Base-by-base conservation (phyloP, 2,329 filamentous ascomycete species). In the Bipolaris bicolor region DNA sequence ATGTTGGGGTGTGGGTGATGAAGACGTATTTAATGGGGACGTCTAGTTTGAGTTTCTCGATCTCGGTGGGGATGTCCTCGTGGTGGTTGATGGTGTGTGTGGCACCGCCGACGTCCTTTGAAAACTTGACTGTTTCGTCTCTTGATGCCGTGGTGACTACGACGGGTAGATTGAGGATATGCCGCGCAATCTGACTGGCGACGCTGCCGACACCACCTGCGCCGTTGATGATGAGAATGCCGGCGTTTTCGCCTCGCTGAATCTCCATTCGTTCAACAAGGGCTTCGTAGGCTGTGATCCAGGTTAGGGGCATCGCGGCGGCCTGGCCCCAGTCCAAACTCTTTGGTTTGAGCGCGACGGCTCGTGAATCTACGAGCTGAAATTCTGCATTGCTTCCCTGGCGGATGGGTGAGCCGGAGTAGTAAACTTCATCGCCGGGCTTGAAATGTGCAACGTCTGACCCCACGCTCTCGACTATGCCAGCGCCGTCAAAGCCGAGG, bases 271-370 rank as follows among this genome's bases (percentile, higher is more conserved):
- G 54, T 16, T 56, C 54, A 1, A 52, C 36, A 5, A 56, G 49
- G 7, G 54, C 54, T n/a, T 56, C 54, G 20, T 47, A 56, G 11
- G 54, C 54, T 13, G 54, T 56, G 20, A 56, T 56, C 54, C 54
- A 56, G 3, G 54, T 56, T 36, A 56, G 39, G 1, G 54, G 54
- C 54, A 56, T 56, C n/a, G 54, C 54, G 6, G 54, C 54, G 7
- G 49, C 54, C 9, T 56, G 41, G 7, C 49, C 49, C 54, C 49
- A 56, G n/a, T 52, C 54, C 29, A 56, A 18, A 18, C 41, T 52
- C 29, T 43, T 52, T 16, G 54, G 54, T 31, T 56, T 56, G n/a
- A 56, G 13, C 7, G 54, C 54, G 18, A 47, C 54, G 1, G 49
- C 54, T 43, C 54, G 41, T 3, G 54, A 47, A 22, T 56, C 54